phyloP scores from a whole-genome alignment of 2,329 filamentous ascomycete species.

The Aspergillus viridinutans region DNA sequence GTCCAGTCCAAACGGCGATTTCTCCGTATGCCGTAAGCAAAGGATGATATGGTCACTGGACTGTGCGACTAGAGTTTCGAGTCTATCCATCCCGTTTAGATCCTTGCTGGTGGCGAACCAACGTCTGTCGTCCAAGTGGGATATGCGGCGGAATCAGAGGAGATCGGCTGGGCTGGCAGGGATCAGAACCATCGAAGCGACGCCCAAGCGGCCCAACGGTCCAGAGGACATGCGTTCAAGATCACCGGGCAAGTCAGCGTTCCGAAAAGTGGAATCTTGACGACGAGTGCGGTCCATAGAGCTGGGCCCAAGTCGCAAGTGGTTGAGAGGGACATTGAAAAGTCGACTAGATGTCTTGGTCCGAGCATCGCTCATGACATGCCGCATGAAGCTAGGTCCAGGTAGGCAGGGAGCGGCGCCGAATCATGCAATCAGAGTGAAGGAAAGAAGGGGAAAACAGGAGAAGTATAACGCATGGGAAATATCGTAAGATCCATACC shows the following conservation, averaged over 20 bases:
- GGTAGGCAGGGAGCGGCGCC: conserved; percentile 1
- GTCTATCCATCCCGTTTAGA: conserved; percentile 7
- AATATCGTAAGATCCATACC: conserved; percentile 5
- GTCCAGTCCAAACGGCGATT: conserved; percentile 11
- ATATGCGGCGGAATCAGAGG: conserved; percentile 5
- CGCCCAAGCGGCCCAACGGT: background rate
- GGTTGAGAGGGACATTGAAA: conserved; percentile 11
- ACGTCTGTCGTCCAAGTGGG: conserved; percentile 1
- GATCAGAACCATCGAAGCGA: conserved; percentile 1
- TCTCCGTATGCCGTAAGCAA: conserved; percentile 6
- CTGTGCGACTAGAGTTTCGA: conserved; percentile 16
- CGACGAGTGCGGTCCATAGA: conserved; percentile 5
- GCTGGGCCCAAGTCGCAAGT: conserved; percentile 7
- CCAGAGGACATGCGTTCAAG: background rate
- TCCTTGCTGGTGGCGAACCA: conserved; percentile 11
- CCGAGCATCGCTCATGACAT: conserved; percentile 8
- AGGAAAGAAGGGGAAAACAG: background rate
- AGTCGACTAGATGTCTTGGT: conserved; percentile 12
- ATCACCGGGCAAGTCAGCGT: background rate
- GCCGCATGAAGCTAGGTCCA: background rate
- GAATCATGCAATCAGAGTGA: conserved; percentile 10
- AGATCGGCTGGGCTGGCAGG: conserved; percentile 1
- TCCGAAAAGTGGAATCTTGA: background rate
- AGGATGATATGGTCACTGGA: conserved; percentile 7
- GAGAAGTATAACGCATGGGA: conserved; percentile 1